These are phyloP conservation scores for Coniella lustricola DNA, from an alignment of 2,329 filamentous ascomycete species.

Conservation along the genomic window DNA sequence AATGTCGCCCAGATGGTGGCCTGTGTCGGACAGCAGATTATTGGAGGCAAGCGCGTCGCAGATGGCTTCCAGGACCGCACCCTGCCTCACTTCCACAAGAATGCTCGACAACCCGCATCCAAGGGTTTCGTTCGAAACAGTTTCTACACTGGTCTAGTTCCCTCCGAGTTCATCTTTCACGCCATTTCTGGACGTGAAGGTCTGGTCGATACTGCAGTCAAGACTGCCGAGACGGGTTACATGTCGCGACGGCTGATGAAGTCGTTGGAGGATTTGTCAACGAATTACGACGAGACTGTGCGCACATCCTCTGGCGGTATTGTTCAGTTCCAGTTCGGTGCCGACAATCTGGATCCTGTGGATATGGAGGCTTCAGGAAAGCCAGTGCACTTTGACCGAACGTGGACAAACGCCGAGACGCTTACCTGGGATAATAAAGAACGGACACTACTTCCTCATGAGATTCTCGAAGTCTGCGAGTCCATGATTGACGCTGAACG, in stretches of 20 bases:
- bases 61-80: conserved; percentile 96
- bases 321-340: conserved; percentile 96
- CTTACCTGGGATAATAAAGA: conserved; percentile 76
- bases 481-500: conserved; percentile 62
- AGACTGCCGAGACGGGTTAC: conserved; percentile 97
- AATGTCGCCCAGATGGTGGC: conserved; percentile 99
- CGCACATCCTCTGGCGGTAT: conserved; percentile 82
- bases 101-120: conserved; percentile 81
- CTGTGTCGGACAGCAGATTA: conserved; percentile 95
- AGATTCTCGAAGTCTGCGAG: conserved; percentile 64
- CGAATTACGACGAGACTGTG: conserved; percentile 90
- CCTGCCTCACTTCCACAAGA: conserved; percentile 91
- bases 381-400: conserved; percentile 86
- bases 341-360: conserved; percentile 89
- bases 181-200: conserved; percentile 98
- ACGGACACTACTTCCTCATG: conserved; percentile 61
- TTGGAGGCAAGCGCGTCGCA: conserved; percentile 82
- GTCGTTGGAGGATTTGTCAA: conserved; percentile 88
- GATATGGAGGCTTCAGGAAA: conserved; percentile 95
- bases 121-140: conserved; percentile 97
- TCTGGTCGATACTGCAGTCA: conserved; percentile 96
- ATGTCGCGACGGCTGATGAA: conserved; percentile 99
- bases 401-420: conserved; percentile 74
- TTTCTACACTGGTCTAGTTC: conserved; percentile 87
- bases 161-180: conserved; percentile 95